These are phyloP conservation scores for Stagonosporopsis chrysanthemi DNA, from an alignment of 2,329 filamentous ascomycete species.

Conservation along the genomic window DNA sequence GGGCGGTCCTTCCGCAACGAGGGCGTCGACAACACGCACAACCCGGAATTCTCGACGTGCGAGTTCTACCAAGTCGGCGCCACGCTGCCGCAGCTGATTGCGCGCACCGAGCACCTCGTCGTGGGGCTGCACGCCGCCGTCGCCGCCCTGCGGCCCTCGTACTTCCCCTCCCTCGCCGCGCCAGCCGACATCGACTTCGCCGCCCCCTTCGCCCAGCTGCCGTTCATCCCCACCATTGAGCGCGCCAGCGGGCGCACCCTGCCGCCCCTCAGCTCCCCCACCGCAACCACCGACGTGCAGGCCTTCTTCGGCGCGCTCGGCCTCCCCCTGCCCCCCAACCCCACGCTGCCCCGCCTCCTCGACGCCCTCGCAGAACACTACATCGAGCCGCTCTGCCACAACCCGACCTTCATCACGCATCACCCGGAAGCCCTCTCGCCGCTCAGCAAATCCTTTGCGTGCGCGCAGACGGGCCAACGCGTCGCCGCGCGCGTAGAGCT, in stretches of 20 bases:
- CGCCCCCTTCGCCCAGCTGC: slow-evolving; percentile 67
- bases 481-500: slow-evolving; percentile 86
- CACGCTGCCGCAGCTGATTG: slow-evolving; percentile 76
- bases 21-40: slow-evolving; percentile 75
- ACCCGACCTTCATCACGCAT: slow-evolving; percentile 84
- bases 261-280: slow-evolving; percentile 59
- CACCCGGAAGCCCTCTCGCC: slow-evolving; percentile 92
- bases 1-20: slow-evolving; percentile 94
- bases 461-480: slow-evolving; percentile 70
- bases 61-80: slow-evolving; percentile 94
- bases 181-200: slow-evolving; percentile 65
- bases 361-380: slow-evolving; percentile 79
- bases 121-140: slow-evolving; percentile 39
- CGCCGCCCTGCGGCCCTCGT: slow-evolving; percentile 55
- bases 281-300: slow-evolving; percentile 67
- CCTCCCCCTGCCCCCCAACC: slow-evolving; percentile 59
- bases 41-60: slow-evolving; percentile 96
- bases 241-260: slow-evolving; percentile 68
- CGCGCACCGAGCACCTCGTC: slow-evolving; percentile 76
- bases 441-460: slow-evolving; percentile 83
- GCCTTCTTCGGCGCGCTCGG: slow-evolving; percentile 61
- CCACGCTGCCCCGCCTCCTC: slow-evolving; percentile 73
- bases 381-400: slow-evolving; percentile 77
- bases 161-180: slow-evolving; percentile 43
- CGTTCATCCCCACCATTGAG: slow-evolving; percentile 85